Evolutionary conservation across 768 basidiomycete genomes (phyloP).

Genomic region (Agrocybe pediades): DNA sequence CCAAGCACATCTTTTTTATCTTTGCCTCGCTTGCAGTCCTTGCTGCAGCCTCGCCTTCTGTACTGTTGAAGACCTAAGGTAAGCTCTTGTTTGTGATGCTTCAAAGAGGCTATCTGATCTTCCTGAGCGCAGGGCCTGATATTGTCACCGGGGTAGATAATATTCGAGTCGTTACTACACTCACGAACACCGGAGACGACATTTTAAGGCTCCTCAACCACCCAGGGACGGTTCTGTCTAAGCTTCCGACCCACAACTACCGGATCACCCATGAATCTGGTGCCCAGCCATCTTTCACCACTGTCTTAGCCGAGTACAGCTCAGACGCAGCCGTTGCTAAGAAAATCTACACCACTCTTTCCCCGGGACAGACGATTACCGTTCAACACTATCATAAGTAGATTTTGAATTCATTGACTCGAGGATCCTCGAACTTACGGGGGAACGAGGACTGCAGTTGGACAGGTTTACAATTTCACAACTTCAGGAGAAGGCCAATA

Average conservation of each 20-base stretch:
- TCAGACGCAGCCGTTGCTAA: not conserved
- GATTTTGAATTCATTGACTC: not conserved
- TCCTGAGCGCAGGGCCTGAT: no score
- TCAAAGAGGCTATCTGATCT: no score
- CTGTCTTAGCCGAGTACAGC: not conserved
- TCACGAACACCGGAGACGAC: not conserved
- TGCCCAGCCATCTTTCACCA: not conserved
- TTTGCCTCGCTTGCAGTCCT: no score
- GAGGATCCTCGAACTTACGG: not conserved
- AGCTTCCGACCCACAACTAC: not conserved
- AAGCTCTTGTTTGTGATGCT: no score
- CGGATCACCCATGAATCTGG: not conserved
- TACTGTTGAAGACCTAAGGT: no score
- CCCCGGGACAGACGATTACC: not conserved
- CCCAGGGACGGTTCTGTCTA: not conserved
- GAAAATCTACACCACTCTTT: not conserved
- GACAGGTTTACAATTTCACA: not conserved
- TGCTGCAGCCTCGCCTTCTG: no score
- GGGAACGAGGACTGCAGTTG: not conserved
- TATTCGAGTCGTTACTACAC: not conserved
- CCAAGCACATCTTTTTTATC: no score
- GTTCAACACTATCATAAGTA: not conserved
- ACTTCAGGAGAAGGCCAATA: not conserved
- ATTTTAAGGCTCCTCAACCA: not conserved
- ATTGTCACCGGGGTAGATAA: not conserved